A percentile compares a stretch with the other conserved stretches of the same genome.
Conservation (phyloP, 768 basidiomycete genomes). For the Boletus rubroflammeus region DNA sequence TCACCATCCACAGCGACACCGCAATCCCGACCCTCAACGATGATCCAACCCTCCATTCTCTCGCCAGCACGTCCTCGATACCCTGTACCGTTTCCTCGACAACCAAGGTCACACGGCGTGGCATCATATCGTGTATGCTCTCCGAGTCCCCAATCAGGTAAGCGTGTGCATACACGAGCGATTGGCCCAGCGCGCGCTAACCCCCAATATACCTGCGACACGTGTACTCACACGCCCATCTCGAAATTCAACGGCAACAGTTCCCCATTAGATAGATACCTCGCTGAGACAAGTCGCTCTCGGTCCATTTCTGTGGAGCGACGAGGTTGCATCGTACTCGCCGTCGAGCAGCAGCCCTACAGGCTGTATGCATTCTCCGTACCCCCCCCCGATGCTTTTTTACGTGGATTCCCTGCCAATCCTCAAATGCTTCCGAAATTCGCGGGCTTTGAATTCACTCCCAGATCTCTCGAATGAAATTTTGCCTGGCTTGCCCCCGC, state of each 20-base stretch:
- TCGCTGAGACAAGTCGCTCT: slow-evolving; percentile 3
- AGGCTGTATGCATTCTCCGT: slow-evolving; percentile 4
- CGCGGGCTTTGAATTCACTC: slow-evolving; percentile 25
- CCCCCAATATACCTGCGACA: slow-evolving; percentile 27
- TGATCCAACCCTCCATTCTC: background rate
- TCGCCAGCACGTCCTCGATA: background rate
- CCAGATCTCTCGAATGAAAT: background rate
- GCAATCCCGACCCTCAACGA: slow-evolving; percentile 5
- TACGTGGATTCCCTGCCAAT: slow-evolving; percentile 14
- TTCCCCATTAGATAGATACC: slow-evolving; percentile 18
- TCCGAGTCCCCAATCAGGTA: background rate
- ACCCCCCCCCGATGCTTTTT: slow-evolving; percentile 11
- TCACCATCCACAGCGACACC: slow-evolving; percentile 4
- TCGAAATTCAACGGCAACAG: slow-evolving; percentile 27
- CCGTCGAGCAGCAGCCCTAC: slow-evolving; percentile 1
- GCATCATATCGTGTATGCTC: background rate
- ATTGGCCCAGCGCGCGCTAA: slow-evolving; percentile 24
- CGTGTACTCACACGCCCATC: slow-evolving; percentile 34
- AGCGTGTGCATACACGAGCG: slow-evolving; percentile 1
- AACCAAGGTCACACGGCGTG: background rate
- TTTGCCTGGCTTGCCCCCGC: background rate
- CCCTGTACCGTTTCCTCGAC: background rate
- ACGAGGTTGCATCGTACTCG: slow-evolving; percentile 5
- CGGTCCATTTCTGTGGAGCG: slow-evolving; percentile 14
- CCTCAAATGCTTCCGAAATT: slow-evolving; percentile 23